Evolutionary conservation across 805 yeast genomes (phyloP).

Genomic region (Starmerella bombi): DNA sequence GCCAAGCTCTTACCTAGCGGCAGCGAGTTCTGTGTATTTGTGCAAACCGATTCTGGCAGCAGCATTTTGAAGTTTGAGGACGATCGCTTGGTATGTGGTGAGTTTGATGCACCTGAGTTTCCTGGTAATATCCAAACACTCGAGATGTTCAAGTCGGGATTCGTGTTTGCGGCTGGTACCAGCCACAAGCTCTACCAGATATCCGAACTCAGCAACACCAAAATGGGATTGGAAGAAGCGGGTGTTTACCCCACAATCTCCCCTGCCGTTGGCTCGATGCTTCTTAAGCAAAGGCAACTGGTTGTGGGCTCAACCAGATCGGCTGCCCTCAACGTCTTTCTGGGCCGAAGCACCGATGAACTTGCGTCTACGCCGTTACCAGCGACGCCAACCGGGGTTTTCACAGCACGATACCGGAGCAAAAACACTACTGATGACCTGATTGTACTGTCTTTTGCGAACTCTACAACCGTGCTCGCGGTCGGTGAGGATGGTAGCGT

Average conservation of each 20-base stretch:
- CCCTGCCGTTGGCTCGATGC: conserved; percentile 5
- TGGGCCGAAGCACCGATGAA: conserved; percentile 48
- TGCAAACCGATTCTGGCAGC: conserved; percentile 56
- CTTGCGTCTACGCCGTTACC: conserved; percentile 65
- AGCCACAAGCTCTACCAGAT: conserved; percentile 59
- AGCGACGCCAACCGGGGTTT: conserved; percentile 44
- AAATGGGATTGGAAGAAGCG: conserved; percentile 16
- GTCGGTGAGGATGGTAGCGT: conserved; percentile 57
- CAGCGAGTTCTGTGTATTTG: conserved; percentile 46
- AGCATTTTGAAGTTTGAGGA: conserved; percentile 45
- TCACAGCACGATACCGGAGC: conserved; percentile 42
- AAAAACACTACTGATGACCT: conserved; percentile 44
- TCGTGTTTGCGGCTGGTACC: conserved; percentile 49
- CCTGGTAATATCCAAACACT: conserved; percentile 22
- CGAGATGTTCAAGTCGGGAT: conserved; percentile 60
- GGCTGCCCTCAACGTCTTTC: conserved; percentile 35
- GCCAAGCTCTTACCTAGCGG: conserved; percentile 12
- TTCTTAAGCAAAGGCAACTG: conserved; percentile 29
- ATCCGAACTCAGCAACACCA: conserved; percentile 43
- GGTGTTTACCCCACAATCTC: conserved; percentile 1
- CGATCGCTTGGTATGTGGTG: conserved; percentile 14
- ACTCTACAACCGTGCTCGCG: conserved; percentile 57
- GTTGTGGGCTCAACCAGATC: conserved; percentile 29
- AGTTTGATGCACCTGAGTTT: background rate
- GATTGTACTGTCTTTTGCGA: conserved; percentile 47